Conservation (phyloP, 2,329 filamentous ascomycete species). For the Hypoxylon sp. region DNA sequence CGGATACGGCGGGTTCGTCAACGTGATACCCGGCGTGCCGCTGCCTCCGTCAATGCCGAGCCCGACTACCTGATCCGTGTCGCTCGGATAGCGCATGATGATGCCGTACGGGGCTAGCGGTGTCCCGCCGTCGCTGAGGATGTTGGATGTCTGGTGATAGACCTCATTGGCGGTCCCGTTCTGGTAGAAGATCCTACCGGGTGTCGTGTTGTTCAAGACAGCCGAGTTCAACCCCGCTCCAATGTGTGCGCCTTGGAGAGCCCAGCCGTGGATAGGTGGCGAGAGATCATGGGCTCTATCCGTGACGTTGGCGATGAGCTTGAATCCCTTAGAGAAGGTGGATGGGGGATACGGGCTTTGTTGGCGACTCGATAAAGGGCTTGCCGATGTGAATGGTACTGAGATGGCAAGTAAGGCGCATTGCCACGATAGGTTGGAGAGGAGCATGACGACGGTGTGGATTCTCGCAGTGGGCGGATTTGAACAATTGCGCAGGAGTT, state of each 20-base stretch:
- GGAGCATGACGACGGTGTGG: background rate
- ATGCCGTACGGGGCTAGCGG: conserved; percentile 59
- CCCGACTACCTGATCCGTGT: conserved; percentile 50
- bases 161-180: conserved; percentile 61
- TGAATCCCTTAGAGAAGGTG: conserved; percentile 55
- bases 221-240: conserved; percentile 61
- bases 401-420: conserved; percentile 12
- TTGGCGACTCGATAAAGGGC: conserved; percentile 12
- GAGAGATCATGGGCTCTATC: conserved; percentile 58
- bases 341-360: conserved; percentile 44
- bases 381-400: conserved; percentile 9
- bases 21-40: conserved; percentile 57
- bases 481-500: background rate
- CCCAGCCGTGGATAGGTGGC: conserved; percentile 59
- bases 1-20: conserved; percentile 56
- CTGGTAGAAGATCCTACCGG: conserved; percentile 62
- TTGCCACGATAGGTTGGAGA: conserved; percentile 9
- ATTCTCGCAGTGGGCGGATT: background rate
- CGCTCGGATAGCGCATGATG: conserved; percentile 47
- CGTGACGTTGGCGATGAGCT: conserved; percentile 63
- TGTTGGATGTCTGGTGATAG: conserved; percentile 51
- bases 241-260: conserved; percentile 60
- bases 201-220: conserved; percentile 52
- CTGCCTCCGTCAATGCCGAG: conserved; percentile 55
- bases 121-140: conserved; percentile 60